Conservation (phyloP, 805 yeast species). For the Zygoascus biomembranicola region DNA sequence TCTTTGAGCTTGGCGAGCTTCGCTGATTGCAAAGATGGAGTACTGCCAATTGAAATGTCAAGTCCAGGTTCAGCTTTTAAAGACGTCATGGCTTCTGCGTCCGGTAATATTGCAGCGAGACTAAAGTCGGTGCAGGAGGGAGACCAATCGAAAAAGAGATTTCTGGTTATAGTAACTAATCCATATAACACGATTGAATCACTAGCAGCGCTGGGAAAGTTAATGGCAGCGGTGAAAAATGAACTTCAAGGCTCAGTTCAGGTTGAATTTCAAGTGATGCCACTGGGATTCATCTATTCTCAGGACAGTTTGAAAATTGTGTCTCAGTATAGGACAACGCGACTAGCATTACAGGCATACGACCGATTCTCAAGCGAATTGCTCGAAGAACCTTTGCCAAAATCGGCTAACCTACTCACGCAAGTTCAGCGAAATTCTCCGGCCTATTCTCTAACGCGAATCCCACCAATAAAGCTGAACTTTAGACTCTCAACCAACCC, state of each 20-base stretch:
- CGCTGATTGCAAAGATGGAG: constrained; percentile 10
- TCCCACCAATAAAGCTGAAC: constrained; percentile 25
- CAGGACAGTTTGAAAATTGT: constrained; percentile 22
- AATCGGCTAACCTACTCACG: background rate
- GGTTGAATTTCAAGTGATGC: constrained; percentile 11
- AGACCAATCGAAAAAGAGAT: background rate
- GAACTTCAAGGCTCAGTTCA: constrained; percentile 15
- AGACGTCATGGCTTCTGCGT: background rate
- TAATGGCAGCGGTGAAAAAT: constrained; percentile 15
- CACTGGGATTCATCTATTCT: constrained; percentile 18
- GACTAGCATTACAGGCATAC: constrained; percentile 25
- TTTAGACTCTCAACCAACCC: constrained; percentile 22
- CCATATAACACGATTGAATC: constrained; percentile 12
- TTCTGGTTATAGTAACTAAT: constrained; percentile 14
- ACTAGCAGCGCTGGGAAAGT: constrained; percentile 9
- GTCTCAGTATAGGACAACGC: constrained; percentile 21
- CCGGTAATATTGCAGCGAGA: background rate
- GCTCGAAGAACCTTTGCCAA: background rate
- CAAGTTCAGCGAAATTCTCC: constrained; percentile 15
- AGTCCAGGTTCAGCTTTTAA: background rate
- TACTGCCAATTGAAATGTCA: constrained; percentile 4
- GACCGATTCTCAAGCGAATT: constrained; percentile 8
- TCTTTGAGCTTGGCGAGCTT: constrained; percentile 12
- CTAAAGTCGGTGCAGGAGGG: background rate
- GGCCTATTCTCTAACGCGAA: constrained; percentile 28